Percentiles rank a stretch among this genome's conserved stretches.
Conservation (phyloP, 2,329 filamentous ascomycete species). For the Colletotrichum gloeosporioides region DNA sequence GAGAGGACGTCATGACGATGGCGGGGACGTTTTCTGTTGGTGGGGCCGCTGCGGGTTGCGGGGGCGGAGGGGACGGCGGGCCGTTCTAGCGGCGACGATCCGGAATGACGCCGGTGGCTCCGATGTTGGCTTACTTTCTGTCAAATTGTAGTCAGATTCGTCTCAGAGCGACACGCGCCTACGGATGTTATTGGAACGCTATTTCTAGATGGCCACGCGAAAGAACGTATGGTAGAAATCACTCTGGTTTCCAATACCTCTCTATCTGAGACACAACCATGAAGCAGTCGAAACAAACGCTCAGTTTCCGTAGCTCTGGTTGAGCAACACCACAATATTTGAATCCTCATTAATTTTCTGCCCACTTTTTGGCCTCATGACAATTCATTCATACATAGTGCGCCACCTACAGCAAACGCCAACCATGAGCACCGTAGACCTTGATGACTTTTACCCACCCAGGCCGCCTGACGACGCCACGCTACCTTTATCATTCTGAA, state of each 20-base stretch:
- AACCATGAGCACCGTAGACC: neutral
- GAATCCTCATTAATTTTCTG: neutral
- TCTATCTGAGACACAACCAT: neutral
- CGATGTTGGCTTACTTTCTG: neutral
- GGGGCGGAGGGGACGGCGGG: neutral
- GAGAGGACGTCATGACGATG: constrained; percentile 3
- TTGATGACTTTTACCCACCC: neutral
- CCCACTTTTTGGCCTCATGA: neutral
- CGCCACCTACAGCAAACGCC: neutral
- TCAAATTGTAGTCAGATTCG: too few species aligned
- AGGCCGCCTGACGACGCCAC: neutral
- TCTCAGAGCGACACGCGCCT: neutral
- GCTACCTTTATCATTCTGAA: neutral
- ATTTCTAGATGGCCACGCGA: neutral
- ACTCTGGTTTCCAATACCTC: neutral
- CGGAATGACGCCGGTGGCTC: neutral
- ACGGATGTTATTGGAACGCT: accelerated
- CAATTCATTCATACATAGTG: neutral
- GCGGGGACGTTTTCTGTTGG: constrained; percentile 10
- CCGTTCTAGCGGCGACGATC: constrained; percentile 3
- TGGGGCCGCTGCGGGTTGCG: constrained; percentile 7
- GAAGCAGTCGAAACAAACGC: neutral
- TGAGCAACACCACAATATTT: neutral
- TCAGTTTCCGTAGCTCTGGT: neutral
- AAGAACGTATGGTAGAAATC: accelerated